These are phyloP conservation scores for Rasamsonia emersonii DNA, from an alignment of 2,329 filamentous ascomycete genomes.

Conservation along the genomic window DNA sequence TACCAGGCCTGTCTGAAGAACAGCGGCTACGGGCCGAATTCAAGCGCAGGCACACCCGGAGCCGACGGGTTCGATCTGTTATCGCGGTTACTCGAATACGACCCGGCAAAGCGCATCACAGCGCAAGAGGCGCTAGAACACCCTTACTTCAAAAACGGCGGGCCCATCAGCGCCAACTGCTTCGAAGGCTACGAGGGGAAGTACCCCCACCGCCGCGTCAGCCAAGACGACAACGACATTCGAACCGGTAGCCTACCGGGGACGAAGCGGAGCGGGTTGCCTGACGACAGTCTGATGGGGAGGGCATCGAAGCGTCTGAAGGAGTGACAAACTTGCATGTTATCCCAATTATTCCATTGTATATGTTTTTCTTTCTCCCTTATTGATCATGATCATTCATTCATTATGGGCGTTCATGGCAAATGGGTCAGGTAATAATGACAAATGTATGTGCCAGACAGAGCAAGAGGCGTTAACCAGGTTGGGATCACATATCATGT, in stretches of 20 bases:
- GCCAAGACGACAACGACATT: conserved; percentile 92
- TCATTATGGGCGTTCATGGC: no score
- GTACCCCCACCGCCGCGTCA: conserved; percentile 84
- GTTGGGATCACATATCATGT: no score
- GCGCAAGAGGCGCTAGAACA: conserved; percentile 84
- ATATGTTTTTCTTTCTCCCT: not conserved
- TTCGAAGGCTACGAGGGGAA: conserved; percentile 84
- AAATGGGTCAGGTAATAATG: no score
- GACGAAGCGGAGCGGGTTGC: conserved; percentile 78
- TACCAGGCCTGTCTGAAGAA: conserved; percentile 63
- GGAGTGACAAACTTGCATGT: no score
- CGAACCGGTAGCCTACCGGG: conserved; percentile 81
- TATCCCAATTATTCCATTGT: not conserved
- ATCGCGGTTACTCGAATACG: conserved; percentile 78
- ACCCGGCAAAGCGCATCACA: conserved; percentile 79
- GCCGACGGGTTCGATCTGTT: conserved; percentile 75
- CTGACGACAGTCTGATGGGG: conserved; percentile 65
- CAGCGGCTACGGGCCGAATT: conserved; percentile 41
- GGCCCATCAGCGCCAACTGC: conserved; percentile 68
- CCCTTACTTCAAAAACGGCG: conserved; percentile 68
- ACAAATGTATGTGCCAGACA: no score
- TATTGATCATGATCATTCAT: conserved; percentile 3
- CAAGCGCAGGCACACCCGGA: conserved; percentile 51
- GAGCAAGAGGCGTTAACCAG: no score
- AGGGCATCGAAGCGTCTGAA: conserved; percentile 48